These are phyloP conservation scores for Infundibulicybe gibba DNA, from an alignment of 768 basidiomycete genomes.

Conservation along the genomic window DNA sequence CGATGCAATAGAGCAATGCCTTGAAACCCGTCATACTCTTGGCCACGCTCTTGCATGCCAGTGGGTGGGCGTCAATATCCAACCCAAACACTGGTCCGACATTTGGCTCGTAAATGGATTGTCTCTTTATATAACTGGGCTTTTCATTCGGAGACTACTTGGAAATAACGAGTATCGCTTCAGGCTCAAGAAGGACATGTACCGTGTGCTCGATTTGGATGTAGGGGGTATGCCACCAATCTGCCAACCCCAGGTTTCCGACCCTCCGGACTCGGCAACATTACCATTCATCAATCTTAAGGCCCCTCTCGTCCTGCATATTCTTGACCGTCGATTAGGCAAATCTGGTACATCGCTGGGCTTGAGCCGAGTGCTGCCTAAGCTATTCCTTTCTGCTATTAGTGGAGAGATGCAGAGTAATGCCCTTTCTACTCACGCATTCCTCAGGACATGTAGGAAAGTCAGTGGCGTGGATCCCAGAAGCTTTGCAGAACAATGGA, in stretches of 20 bases:
- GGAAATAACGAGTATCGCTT: slow-evolving; percentile 98
- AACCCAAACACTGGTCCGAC: slow-evolving; percentile 90
- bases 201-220: slow-evolving; percentile 85
- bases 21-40: slow-evolving; percentile 84
- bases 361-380: slow-evolving; percentile 90
- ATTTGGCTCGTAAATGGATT: slow-evolving; percentile 97
- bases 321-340: slow-evolving; percentile 88
- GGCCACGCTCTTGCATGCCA: slow-evolving; percentile 90
- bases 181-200: slow-evolving; percentile 94
- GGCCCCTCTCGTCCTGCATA: slow-evolving; percentile 93
- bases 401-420: slow-evolving; percentile 88
- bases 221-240: slow-evolving; percentile 88
- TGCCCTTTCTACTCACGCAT: slow-evolving; percentile 83
- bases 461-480: slow-evolving; percentile 88
- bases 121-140: slow-evolving; percentile 83
- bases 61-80: slow-evolving; percentile 96
- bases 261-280: slow-evolving; percentile 77
- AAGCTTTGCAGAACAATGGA: slow-evolving; percentile 98
- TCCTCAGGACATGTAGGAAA: slow-evolving; percentile 89
- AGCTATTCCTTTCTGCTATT: slow-evolving; percentile 90
- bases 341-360: slow-evolving; percentile 96
- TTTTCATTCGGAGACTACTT: slow-evolving; percentile 82
- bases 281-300: slow-evolving; percentile 94
- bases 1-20: slow-evolving; percentile 88
- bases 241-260: slow-evolving; percentile 81